A percentile compares a stretch with the other conserved stretches of the same genome.
Evolutionary conservation across 2,329 filamentous ascomycete genomes (phyloP).

Genomic region (Aspergillus sojae): DNA sequence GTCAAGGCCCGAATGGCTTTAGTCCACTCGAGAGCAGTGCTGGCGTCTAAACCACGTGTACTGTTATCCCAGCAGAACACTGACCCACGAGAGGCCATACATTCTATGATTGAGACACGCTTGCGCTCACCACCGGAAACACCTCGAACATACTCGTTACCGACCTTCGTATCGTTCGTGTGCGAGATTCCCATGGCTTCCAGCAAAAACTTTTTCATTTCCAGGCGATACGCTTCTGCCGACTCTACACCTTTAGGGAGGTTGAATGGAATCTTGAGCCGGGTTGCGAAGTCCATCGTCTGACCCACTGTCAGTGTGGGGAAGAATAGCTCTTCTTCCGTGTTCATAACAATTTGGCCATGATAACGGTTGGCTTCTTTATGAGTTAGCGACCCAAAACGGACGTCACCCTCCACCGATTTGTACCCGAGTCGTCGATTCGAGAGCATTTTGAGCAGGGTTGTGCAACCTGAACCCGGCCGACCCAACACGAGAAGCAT

Average conservation of each 20-base stretch:
- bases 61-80: conserved; percentile 69
- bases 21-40: conserved; percentile 63
- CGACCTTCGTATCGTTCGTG: conserved; percentile 60
- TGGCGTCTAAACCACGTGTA: conserved; percentile 66
- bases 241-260: not conserved
- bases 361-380: conserved; percentile 50
- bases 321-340: conserved; percentile 54
- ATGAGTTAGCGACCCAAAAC: conserved; percentile 52
- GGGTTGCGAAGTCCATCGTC: conserved; percentile 47
- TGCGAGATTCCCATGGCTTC: conserved; percentile 8
- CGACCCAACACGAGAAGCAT: conserved; percentile 72
- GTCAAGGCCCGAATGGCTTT: conserved; percentile 67
- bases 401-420: conserved; percentile 60
- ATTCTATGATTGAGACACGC: conserved; percentile 69
- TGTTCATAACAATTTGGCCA: conserved; percentile 59
- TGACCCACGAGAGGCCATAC: conserved; percentile 57
- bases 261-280: conserved; percentile 8
- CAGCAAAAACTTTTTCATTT: conserved; percentile 7
- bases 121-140: conserved; percentile 70
- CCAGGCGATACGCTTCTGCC: conserved; percentile 3
- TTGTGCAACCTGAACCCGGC: conserved; percentile 71
- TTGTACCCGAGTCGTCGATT: conserved; percentile 65
- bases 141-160: conserved; percentile 64
- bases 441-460: conserved; percentile 68
- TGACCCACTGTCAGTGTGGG: conserved; percentile 52